Base-by-base conservation (phyloP, 768 basidiomycete species). In the Aureoboletus auriporus region DNA sequence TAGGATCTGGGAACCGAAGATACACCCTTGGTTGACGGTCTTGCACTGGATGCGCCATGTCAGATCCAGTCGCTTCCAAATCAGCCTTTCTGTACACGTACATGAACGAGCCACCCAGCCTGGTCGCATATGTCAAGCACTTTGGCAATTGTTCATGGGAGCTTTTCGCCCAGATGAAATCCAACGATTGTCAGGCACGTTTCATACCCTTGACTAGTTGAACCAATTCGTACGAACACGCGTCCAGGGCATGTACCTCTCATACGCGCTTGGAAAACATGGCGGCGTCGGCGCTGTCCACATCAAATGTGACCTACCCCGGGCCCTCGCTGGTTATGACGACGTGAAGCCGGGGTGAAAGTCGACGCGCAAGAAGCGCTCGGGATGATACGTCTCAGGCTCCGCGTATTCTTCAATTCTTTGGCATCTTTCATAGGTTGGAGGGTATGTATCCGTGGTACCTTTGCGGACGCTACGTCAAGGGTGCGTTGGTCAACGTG, bases 331-430 rank as follows among this genome's bases (percentile, higher is more conserved):
- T 4, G 82, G 84, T 1, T 91, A 91, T 58, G 84, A 88, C 2
- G 89, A 89, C 30, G 88, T 92, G 23, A 90, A 89, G 59, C 86
- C 87, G 3, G 79, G 89, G 8, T 91, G 89, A 90, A 89, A 60
- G 81, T 81, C 0, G 73, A 86, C 20, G 86, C 89, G 0, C 86
- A 91, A 59, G 87, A 87, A 60, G 76, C 80, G 1, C 75, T 92
- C 14, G 89, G 89, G 26, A 89, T 87, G 85, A 87, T 85, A 47
- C 23, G 80, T 65, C 6, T 12, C 8, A 12, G 20, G 31, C 37
- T 27, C 6, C 33, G 23, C 48, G 30, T 8, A 26, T 60, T 5
- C 1, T 50, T 10, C 55, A 60, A 33, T 8, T 44, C 23, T 4
- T 13, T 5, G 36, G 26, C 4, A 35, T 13, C 23, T 0, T 56